Conservation (phyloP, 1,284 basidiomycete genomes). For the Ganoderma meredithae region DNA sequence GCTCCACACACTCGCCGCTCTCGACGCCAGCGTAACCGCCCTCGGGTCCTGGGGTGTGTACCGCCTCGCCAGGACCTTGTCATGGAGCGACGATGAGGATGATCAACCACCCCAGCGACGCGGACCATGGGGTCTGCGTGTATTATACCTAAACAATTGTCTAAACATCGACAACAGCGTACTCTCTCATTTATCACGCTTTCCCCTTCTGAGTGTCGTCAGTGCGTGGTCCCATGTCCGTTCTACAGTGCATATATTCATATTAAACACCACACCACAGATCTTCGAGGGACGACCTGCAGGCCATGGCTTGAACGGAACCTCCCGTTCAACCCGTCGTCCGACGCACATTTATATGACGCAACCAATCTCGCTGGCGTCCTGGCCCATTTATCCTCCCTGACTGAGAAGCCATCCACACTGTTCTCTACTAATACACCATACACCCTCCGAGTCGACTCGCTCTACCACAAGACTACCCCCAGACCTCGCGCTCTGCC, state of each 20-base stretch:
- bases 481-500: background rate
- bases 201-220: conserved; percentile 63
- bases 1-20: conserved; percentile 60
- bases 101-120: conserved; percentile 33
- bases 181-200: conserved; percentile 48
- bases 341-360: conserved; percentile 36
- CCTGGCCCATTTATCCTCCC: conserved; percentile 40
- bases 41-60: conserved; percentile 61
- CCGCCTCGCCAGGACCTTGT: conserved; percentile 42
- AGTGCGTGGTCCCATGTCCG: conserved; percentile 48
- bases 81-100: conserved; percentile 33
- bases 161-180: conserved; percentile 50
- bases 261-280: conserved; percentile 39
- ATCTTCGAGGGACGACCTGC: conserved; percentile 61
- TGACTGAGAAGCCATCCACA: conserved; percentile 15
- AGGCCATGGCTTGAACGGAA: conserved; percentile 33
- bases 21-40: conserved; percentile 64
- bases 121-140: conserved; percentile 65
- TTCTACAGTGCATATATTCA: conserved; percentile 10
- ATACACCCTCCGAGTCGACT: conserved; percentile 34
- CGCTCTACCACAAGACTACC: conserved; percentile 25
- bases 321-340: conserved; percentile 31
- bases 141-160: conserved; percentile 60
- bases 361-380: conserved; percentile 41
- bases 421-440: conserved; percentile 36